These are phyloP conservation scores for Oryza meridionalis DNA, from an alignment of 176 grass and related monocot species.

Conservation along the genomic window DNA sequence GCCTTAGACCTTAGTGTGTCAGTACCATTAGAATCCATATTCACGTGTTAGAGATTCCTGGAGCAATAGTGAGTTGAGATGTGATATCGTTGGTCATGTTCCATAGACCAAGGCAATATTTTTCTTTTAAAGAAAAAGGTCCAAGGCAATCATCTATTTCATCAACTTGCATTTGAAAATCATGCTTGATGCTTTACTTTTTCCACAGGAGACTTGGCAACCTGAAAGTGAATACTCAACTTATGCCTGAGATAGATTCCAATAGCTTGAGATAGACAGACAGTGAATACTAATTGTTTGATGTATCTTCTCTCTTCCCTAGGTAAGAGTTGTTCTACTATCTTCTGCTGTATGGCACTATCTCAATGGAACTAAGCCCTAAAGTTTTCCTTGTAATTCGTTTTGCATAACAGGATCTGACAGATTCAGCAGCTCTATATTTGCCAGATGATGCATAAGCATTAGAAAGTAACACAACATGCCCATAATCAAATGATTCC, in stretches of 20 bases:
- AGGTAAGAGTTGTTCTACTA: slow-evolving; percentile 27
- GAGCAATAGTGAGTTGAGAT: slow-evolving; percentile 13
- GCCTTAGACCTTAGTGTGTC: neutral
- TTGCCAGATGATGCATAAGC: slow-evolving; percentile 68
- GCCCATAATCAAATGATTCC: slow-evolving; percentile 59
- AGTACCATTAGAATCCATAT: slow-evolving; percentile 36
- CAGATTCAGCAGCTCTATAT: slow-evolving; percentile 56
- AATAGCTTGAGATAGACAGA: slow-evolving; percentile 4
- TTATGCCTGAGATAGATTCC: slow-evolving; percentile 30
- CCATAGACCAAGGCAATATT: slow-evolving; percentile 14
- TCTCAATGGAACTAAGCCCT: slow-evolving; percentile 64
- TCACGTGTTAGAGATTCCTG: slow-evolving; percentile 18
- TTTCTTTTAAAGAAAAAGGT: neutral
- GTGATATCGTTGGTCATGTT: neutral
- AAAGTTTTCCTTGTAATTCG: slow-evolving; percentile 41
- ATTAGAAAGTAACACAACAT: slow-evolving; percentile 73
- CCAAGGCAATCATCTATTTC: slow-evolving; percentile 10
- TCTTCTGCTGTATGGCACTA: slow-evolving; percentile 25
- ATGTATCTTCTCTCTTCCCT: slow-evolving; percentile 26
- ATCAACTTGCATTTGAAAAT: slow-evolving; percentile 19
- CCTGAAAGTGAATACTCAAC: slow-evolving; percentile 28
- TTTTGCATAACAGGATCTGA: slow-evolving; percentile 58
- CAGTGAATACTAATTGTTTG: neutral
- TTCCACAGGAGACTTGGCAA: slow-evolving; percentile 26
- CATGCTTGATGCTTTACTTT: neutral